Evolutionary conservation across 257 asterid genomes (phyloP).

Genomic region (Thymus quinquecostatus): DNA sequence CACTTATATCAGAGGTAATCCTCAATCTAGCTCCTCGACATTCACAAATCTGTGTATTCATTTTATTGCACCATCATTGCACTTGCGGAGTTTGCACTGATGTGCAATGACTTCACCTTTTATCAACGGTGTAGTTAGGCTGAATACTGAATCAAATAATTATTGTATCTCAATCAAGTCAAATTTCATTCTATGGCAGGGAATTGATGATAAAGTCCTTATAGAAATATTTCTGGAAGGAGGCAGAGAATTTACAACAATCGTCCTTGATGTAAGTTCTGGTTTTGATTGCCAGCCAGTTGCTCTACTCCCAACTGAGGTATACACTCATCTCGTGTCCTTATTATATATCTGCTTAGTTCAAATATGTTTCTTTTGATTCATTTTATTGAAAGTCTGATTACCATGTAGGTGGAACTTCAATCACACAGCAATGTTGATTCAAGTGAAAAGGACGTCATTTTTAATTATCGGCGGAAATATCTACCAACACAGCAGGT

Average conservation of each 20-base stretch:
- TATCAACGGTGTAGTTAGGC: neutral
- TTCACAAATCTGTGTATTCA: constrained; percentile 7
- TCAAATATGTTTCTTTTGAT: constrained; percentile 1
- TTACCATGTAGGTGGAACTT: constrained; percentile 71
- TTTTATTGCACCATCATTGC: constrained; percentile 7
- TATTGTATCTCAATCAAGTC: constrained; percentile 17
- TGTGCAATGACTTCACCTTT: neutral
- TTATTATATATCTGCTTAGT: constrained; percentile 10
- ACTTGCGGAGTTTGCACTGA: no score
- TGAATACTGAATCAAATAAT: constrained; percentile 24
- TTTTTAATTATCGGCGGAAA: constrained; percentile 77
- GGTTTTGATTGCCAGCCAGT: constrained; percentile 68
- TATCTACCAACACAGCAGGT: constrained; percentile 94
- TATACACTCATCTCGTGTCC: constrained; percentile 30
- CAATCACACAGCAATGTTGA: constrained; percentile 57
- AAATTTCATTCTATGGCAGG: constrained; percentile 47
- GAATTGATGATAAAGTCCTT: constrained; percentile 81
- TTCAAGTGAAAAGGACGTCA: constrained; percentile 67
- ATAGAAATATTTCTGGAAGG: constrained; percentile 87
- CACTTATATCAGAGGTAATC: constrained; percentile 76
- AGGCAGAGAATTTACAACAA: constrained; percentile 87
- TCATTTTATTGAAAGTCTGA: constrained; percentile 17
- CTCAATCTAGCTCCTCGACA: constrained; percentile 25
- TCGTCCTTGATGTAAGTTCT: constrained; percentile 81
- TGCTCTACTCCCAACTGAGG: constrained; percentile 88